phyloP scores from a whole-genome alignment of 441 rosid species.

The Bocquillonia castaneifolia region DNA sequence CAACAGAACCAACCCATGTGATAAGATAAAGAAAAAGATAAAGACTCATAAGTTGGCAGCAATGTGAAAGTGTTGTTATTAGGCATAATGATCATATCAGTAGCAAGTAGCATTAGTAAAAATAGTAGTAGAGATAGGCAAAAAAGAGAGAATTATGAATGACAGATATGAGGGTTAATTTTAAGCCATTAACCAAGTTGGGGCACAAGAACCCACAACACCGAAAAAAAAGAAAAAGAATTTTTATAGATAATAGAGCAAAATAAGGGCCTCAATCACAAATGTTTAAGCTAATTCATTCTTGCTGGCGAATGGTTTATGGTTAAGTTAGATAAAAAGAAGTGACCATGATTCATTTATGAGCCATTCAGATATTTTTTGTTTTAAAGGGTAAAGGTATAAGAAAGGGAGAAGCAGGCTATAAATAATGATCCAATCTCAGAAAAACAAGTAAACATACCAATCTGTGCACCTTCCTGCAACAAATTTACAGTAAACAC shows the following conservation, averaged over 20 bases:
- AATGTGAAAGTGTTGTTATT: constrained; percentile 36
- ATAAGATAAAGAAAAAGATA: too few species aligned
- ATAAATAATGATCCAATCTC: constrained; percentile 32
- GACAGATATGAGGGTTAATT: constrained; percentile 32
- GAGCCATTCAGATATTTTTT: constrained; percentile 17
- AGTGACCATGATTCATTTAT: constrained; percentile 11
- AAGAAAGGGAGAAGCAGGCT: constrained; percentile 26
- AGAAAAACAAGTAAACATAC: constrained; percentile 33
- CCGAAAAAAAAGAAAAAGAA: constrained; percentile 17
- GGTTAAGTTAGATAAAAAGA: constrained; percentile 9
- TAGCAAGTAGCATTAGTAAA: constrained; percentile 29
- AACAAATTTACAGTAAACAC: constrained; percentile 32
- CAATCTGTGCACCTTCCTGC: constrained; percentile 39
- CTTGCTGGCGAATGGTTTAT: constrained; percentile 11
- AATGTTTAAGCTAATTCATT: constrained; percentile 27
- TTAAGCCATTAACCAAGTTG: too few species aligned
- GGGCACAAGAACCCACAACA: constrained; percentile 29
- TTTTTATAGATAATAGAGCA: constrained; percentile 12
- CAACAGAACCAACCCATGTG: constrained; percentile 49
- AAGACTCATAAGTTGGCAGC: constrained; percentile 47
- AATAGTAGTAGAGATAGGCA: constrained; percentile 39
- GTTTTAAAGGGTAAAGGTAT: constrained; percentile 10
- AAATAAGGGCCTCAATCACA: constrained; percentile 20
- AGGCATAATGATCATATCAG: constrained; percentile 33
- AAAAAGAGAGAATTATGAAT: constrained; percentile 38